Evolutionary conservation across 225 moss, liverwort and hornwort genomes (phyloP), one percentile per base, ranked within the genome.

Genomic region (Anthoceros angustus): DNA sequence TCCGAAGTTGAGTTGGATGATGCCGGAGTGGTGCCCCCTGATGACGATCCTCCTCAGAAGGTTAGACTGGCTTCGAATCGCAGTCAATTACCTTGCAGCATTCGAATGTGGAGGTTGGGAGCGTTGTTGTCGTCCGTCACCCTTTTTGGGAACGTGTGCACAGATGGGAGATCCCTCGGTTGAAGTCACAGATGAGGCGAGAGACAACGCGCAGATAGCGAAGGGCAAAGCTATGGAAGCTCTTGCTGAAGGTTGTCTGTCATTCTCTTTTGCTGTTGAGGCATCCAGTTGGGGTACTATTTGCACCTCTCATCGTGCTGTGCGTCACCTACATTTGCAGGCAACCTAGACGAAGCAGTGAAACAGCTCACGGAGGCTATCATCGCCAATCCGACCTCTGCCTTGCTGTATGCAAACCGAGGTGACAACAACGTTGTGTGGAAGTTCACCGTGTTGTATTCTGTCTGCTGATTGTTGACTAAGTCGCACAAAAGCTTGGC

Each of bases 141-240:
- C 32, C 32, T 32, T 32, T 32, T 32, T 32, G 32, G 32, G 32
- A 32, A 4, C 32, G 32, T 32, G 32, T 55, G 55, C 14, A 15
- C 74, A 95, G 95, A 91, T 98, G 91, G 91, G 86, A 63, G 88
- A 98, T 74, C 77, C 66, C 61, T 75, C 72, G 40, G 61, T 80
- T 12, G 95, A 91, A 76, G 80, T 91, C 32, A 87, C 91, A 40
- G 95, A 98, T 42, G 91, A 98, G 72, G 88, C 88, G 80, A 78
- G 85, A 64, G 95, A 98, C 26, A 81, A 78, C 61, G 80, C 88
- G 62, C 91, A 91, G 69, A 79, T 88, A 70, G 72, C 76, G 0
- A 98, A 98, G 76, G 55, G 72, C 62, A 84, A 84, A 74, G 95
- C 95, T 9, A 39, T 86, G 40, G 88, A 89, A 61, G 95, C 91